Conservation (phyloP, 78 protist genomes). For the Thecamonas trahens region DNA sequence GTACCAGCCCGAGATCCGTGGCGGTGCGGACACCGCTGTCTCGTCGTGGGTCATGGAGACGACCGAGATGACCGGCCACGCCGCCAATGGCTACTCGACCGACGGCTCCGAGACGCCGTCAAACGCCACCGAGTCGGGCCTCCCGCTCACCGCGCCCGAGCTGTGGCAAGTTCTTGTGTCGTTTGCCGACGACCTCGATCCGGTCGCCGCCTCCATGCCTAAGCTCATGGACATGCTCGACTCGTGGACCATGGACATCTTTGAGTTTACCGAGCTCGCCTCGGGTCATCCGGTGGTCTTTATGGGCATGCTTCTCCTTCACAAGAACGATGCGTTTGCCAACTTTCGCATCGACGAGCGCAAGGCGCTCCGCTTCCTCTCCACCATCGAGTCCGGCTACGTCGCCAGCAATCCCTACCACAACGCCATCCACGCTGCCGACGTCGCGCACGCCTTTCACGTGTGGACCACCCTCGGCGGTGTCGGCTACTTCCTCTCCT, state of each 20-base stretch:
- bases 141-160: neutral
- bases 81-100: no score
- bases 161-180: neutral
- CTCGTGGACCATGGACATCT: conserved; percentile 13
- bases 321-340: conserved; percentile 14
- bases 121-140: neutral
- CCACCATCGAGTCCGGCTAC: conserved; percentile 27
- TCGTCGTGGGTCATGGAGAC: no score
- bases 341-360: neutral
- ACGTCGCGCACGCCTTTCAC: conserved; percentile 38
- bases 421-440: conserved; percentile 51
- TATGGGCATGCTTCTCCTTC: neutral
- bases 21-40: no score
- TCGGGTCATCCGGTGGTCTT: conserved; percentile 12
- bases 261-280: conserved; percentile 3
- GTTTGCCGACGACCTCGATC: neutral
- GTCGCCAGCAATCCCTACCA: conserved; percentile 42
- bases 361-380: conserved; percentile 4
- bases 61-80: no score
- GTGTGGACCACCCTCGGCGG: conserved; percentile 9
- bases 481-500: neutral
- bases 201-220: neutral
- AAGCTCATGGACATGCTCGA: neutral
- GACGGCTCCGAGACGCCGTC: neutral
- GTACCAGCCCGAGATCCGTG: no score